A percentile compares a stretch with the other conserved stretches of the same genome.
Evolutionary conservation across 805 yeast genomes (phyloP).

Genomic region (Saccharomycopsis babjevae): DNA sequence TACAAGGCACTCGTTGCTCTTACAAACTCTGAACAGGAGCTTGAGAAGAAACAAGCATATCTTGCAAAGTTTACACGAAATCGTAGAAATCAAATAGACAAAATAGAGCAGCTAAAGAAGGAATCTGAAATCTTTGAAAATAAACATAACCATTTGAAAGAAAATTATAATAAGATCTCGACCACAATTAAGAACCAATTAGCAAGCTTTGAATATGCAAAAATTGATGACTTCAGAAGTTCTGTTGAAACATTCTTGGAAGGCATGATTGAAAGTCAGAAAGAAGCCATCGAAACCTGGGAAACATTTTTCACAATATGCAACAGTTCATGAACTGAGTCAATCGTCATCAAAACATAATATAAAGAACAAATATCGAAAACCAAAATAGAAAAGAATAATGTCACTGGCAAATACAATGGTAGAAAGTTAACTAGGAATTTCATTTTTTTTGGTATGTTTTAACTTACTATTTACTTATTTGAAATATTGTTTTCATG

Average conservation of each 20-base stretch:
- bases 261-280: conserved; percentile 84
- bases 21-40: conserved; percentile 36
- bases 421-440: background rate
- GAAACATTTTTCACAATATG: conserved; percentile 68
- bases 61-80: conserved; percentile 37
- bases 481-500: background rate
- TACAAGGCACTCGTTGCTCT: conserved; percentile 43
- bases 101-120: conserved; percentile 41
- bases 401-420: background rate
- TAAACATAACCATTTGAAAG: conserved; percentile 42
- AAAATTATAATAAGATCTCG: conserved; percentile 53
- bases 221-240: conserved; percentile 74
- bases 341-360: background rate
- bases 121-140: conserved; percentile 51
- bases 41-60: conserved; percentile 35
- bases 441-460: background rate
- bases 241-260: conserved; percentile 86
- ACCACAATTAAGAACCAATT: conserved; percentile 60
- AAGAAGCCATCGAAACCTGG: conserved; percentile 83
- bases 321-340: conserved; percentile 7
- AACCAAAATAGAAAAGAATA: background rate
- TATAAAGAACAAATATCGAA: background rate
- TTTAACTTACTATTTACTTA: background rate
- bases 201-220: conserved; percentile 57
- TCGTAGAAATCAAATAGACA: conserved; percentile 48